Percentiles rank a stretch among this genome's conserved stretches.
Evolutionary conservation across 257 asterid genomes (phyloP).

Genomic region (Scutellaria minor): DNA sequence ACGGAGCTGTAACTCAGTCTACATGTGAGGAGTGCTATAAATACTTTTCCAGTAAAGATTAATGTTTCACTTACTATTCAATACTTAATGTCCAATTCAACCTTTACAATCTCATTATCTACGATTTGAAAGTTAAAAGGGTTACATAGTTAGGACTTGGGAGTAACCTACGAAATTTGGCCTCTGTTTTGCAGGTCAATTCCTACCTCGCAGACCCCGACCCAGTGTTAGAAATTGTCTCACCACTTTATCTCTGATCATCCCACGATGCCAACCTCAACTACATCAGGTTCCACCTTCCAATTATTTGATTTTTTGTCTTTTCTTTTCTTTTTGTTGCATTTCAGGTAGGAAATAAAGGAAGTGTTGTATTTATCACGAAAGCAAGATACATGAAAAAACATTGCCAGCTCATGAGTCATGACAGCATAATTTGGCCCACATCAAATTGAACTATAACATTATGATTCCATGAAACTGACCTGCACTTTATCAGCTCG

Average conservation of each 20-base stretch:
- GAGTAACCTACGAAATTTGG: background rate
- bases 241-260: background rate
- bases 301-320: too few species aligned
- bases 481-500: conserved; percentile 94
- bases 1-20: background rate
- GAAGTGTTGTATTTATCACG: background rate
- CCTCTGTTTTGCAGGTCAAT: background rate
- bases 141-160: background rate
- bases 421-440: background rate
- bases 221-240: background rate
- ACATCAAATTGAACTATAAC: background rate
- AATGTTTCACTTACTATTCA: background rate
- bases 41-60: background rate
- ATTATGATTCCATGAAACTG: conserved; percentile 5
- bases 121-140: too few species aligned
- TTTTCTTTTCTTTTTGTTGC: too few species aligned
- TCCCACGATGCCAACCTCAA: background rate
- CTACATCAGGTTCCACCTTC: background rate
- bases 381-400: background rate
- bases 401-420: background rate
- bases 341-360: background rate
- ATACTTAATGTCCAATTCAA: background rate
- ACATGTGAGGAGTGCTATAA: background rate
- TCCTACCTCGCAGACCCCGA: background rate
- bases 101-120: background rate